Evolutionary conservation across 495 filamentous ascomycete genomes (phyloP).

Genomic region (Penicillium chermesinum): DNA sequence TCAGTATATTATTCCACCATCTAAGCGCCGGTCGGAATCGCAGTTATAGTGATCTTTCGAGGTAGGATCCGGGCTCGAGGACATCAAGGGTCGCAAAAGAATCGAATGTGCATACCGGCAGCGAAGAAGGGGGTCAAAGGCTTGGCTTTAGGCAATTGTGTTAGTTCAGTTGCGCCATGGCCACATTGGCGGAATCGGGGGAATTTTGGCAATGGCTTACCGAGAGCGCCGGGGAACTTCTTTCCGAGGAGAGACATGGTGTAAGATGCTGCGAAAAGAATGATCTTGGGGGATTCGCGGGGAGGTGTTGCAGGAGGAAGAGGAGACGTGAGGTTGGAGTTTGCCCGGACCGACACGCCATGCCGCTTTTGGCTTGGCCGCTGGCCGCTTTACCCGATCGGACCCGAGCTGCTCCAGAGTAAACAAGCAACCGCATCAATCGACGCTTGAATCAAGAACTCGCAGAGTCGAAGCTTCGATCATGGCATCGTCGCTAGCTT

Average conservation of each 20-base stretch:
- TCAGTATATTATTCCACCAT: constrained; percentile 26
- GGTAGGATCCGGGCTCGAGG: too few relatives aligned
- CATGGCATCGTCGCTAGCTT: constrained; percentile 51
- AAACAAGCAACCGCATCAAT: constrained; percentile 30
- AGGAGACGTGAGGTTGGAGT: constrained; percentile 38
- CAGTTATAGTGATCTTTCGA: too few relatives aligned
- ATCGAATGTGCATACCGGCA: constrained; percentile 65
- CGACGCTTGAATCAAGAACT: too few relatives aligned
- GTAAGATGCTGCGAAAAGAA: constrained; percentile 31
- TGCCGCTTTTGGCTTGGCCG: constrained; percentile 30
- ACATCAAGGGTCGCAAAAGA: background rate
- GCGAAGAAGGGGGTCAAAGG: constrained; percentile 89
- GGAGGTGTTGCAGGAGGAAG: constrained; percentile 27
- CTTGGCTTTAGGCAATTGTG: constrained; percentile 54
- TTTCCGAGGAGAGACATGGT: constrained; percentile 81
- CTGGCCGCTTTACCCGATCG: constrained; percentile 23
- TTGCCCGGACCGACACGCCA: constrained; percentile 28
- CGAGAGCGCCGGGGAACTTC: constrained; percentile 84
- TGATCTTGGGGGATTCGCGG: constrained; percentile 29
- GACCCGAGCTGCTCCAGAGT: constrained; percentile 18
- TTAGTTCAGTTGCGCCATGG: constrained; percentile 19
- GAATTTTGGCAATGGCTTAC: constrained; percentile 53
- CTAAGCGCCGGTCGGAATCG: constrained; percentile 1
- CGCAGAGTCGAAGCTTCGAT: too few relatives aligned
- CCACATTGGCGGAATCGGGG: background rate